Conservation (phyloP, 2,329 filamentous ascomycete genomes). For the Chalaropsis ovoidea region DNA sequence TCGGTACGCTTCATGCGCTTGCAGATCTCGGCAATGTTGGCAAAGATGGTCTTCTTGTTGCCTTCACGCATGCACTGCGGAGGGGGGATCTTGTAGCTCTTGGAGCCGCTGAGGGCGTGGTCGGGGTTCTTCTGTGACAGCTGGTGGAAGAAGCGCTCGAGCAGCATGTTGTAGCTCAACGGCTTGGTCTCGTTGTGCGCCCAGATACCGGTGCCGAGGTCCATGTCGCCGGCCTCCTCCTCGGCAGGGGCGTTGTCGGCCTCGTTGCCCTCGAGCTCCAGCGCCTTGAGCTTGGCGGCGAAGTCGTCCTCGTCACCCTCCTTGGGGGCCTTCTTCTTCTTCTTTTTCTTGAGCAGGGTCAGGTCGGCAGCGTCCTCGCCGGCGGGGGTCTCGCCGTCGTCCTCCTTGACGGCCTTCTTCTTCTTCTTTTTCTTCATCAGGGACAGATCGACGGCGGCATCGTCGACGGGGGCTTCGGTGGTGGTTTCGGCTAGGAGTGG, state of each 20-base stretch:
- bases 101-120: conserved; percentile 74
- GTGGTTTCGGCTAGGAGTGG: conserved; percentile 31
- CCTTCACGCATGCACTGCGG: conserved; percentile 98
- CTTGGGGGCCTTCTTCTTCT: conserved; percentile 45
- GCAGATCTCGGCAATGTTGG: conserved; percentile 97
- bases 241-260: conserved; percentile 46
- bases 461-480: conserved; percentile 48
- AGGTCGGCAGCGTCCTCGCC: conserved; percentile 46
- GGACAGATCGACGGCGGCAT: conserved; percentile 42
- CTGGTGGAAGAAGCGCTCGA: conserved; percentile 87
- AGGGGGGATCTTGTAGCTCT: conserved; percentile 98
- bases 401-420: conserved; percentile 45
- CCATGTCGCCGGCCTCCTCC: conserved; percentile 64
- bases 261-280: conserved; percentile 53
- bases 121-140: conserved; percentile 95
- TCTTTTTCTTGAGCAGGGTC: conserved; percentile 80
- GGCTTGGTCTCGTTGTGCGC: conserved; percentile 64
- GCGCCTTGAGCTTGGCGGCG: conserved; percentile 51
- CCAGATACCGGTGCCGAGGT: conserved; percentile 85
- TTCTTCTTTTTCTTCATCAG: conserved; percentile 73
- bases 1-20: conserved; percentile 99
- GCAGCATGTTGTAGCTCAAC: conserved; percentile 76
- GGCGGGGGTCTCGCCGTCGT: conserved; percentile 39
- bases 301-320: conserved; percentile 52
- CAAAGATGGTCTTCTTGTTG: conserved; percentile 99